Percentiles rank a stretch among this genome's conserved stretches.
These are phyloP conservation scores for Fusarium incarnatum DNA, from an alignment of 2,329 filamentous ascomycete species.

Conservation along the genomic window DNA sequence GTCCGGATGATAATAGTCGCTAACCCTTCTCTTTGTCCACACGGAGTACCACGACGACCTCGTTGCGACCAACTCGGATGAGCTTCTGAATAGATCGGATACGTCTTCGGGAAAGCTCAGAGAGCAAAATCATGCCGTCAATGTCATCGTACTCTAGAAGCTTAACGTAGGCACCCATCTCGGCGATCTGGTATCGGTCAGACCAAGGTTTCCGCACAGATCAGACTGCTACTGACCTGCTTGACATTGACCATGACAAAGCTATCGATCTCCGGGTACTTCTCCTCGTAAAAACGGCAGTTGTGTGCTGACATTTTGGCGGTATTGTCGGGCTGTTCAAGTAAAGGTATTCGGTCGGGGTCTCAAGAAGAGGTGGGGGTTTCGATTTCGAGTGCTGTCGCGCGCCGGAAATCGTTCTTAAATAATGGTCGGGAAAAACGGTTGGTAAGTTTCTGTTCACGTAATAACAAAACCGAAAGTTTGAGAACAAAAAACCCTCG, in stretches of 20 bases:
- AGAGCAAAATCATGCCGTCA: conserved; percentile 99
- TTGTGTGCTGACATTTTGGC: conserved; percentile 93
- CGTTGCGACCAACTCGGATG: conserved; percentile 96
- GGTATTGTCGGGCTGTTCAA: conserved; percentile 52
- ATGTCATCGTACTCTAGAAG: conserved; percentile 99
- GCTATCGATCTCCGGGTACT: conserved; percentile 94
- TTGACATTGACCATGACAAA: conserved; percentile 99
- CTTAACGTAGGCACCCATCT: conserved; percentile 99
- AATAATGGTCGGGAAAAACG: conserved; percentile 25
- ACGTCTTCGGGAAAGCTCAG: conserved; percentile 96
- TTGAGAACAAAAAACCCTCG: conserved; percentile 29
- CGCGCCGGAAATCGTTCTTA: conserved; percentile 38
- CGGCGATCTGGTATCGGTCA: conserved; percentile 78
- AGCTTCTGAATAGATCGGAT: conserved; percentile 99
- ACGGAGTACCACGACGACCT: conserved; percentile 97
- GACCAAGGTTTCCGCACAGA: conserved; percentile 25
- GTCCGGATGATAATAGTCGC: conserved; percentile 35
- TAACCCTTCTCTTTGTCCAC: conserved; percentile 98
- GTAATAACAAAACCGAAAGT: conserved; percentile 8
- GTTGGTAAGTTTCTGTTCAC: conserved; percentile 5
- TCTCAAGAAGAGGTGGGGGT: conserved; percentile 50
- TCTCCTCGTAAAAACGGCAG: conserved; percentile 97
- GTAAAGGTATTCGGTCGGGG: conserved; percentile 38
- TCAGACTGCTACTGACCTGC: conserved; percentile 71
- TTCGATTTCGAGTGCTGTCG: conserved; percentile 44